Evolutionary conservation across 371 early-diverging fungal genomes (phyloP), one percentile per base, ranked within the genome.

Genomic region (Mortierella sp.): DNA sequence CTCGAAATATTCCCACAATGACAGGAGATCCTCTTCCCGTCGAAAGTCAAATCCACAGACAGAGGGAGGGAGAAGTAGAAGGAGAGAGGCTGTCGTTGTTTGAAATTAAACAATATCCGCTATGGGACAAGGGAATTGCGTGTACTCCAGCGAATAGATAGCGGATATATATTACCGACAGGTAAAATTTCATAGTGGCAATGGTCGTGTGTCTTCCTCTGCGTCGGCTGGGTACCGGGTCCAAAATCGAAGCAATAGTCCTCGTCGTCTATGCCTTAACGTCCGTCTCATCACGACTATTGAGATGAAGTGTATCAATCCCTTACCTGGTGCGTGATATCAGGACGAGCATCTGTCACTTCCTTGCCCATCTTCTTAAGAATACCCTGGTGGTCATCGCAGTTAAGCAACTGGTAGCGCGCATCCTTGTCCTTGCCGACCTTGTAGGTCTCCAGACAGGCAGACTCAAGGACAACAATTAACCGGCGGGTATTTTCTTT

Each of bases 371-470:
- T 83, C 79, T 96, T 96, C 65, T 92, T 92, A 44, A 97, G 83
- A 60, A 95, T 85, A 48, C 92, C 89, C 70, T 92, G 88, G 81
- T 99, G 99, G 81, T 99, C 98, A 80, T 99, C 99, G 75, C 94
- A 94, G 84, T 98, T 97, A 51, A 97, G 86, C 51, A 97, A 83
- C 76, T 94, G 95, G 79, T 97, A 96, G 68, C 89, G 89, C 30
- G 94, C 94, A 65, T 95, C 93, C 59, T 94, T 94, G 68, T 90
- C 88, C 72, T 95, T 97, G 41, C 94, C 93, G 42, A 96, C 89
- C 83, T 95, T 96, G 71, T 94, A 93, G n/a, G 95, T 96, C 80
- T 97, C 97, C 30, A 98, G 84, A 47, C 92, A 90, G 5, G 97
- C 97, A 23, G 89, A 86, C 79, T 95, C 94, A 32, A 97, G 85